A percentile compares a stretch with the other conserved stretches of the same genome.
Evolutionary conservation across 2,329 filamentous ascomycete species (phyloP).

Genomic region (Aspergillus puulaauensis): DNA sequence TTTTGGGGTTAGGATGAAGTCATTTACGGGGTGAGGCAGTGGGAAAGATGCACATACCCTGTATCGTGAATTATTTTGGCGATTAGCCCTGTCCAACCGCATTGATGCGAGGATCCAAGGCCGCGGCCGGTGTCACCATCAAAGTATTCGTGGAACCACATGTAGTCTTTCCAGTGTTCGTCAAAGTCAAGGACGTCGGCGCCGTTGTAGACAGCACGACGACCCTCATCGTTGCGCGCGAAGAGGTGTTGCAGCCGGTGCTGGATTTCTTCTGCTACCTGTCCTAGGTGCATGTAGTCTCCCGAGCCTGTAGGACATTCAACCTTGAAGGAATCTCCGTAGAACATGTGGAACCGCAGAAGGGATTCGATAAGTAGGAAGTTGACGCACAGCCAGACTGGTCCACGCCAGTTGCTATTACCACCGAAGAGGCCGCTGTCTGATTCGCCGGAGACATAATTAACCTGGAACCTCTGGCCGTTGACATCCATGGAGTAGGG

Average conservation of each 20-base stretch:
- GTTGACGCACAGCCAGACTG: constrained; percentile 95
- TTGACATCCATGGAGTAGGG: constrained; percentile 97
- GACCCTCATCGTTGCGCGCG: constrained; percentile 77
- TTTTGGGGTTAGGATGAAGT: constrained; percentile 29
- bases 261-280: constrained; percentile 92
- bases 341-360: constrained; percentile 96
- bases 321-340: constrained; percentile 81
- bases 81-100: constrained; percentile 93
- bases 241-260: constrained; percentile 93
- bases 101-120: constrained; percentile 89
- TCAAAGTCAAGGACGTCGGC: constrained; percentile 88
- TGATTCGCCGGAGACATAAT: constrained; percentile 92
- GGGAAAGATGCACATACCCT: constrained; percentile 61
- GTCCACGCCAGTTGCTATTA: constrained; percentile 97
- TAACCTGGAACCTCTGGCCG: constrained; percentile 81
- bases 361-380: constrained; percentile 91
- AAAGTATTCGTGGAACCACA: constrained; percentile 98
- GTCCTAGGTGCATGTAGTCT: constrained; percentile 91
- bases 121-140: constrained; percentile 89
- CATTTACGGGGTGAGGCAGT: too few species aligned
- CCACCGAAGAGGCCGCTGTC: constrained; percentile 93
- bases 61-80: constrained; percentile 98
- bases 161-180: constrained; percentile 84
- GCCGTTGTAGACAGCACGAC: constrained; percentile 82
- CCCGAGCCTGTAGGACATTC: constrained; percentile 93